Evolutionary conservation across 2,329 filamentous ascomycete species (phyloP).

Genomic region (Phaeoacremonium minimum): DNA sequence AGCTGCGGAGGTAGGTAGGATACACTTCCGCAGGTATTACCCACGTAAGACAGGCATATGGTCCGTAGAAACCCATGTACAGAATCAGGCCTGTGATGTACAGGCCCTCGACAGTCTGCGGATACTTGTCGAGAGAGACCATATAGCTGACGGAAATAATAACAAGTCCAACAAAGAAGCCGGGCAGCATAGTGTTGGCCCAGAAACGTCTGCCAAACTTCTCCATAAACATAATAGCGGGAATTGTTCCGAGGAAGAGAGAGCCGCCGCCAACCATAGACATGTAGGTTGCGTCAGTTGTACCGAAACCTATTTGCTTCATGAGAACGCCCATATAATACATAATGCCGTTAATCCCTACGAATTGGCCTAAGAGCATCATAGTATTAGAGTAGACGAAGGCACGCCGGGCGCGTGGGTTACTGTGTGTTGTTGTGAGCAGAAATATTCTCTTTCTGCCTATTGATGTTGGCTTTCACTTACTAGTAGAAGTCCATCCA

Average conservation of each 20-base stretch:
- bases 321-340: slow-evolving; percentile 69
- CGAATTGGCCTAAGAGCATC: slow-evolving; percentile 67
- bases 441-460: too few species aligned
- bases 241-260: slow-evolving; percentile 63
- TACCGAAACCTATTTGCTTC: slow-evolving; percentile 62
- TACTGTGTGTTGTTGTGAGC: too few species aligned
- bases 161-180: slow-evolving; percentile 66
- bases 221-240: slow-evolving; percentile 68
- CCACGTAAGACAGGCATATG: slow-evolving; percentile 61
- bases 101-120: slow-evolving; percentile 46
- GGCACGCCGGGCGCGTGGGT: slow-evolving; percentile 61
- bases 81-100: slow-evolving; percentile 65
- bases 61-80: slow-evolving; percentile 67
- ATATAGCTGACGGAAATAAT: slow-evolving; percentile 63
- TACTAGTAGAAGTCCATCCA: slow-evolving; percentile 78
- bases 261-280: slow-evolving; percentile 67
- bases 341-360: slow-evolving; percentile 66
- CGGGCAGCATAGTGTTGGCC: slow-evolving; percentile 67
- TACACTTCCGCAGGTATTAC: slow-evolving; percentile 67
- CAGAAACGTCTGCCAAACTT: slow-evolving; percentile 69
- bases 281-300: slow-evolving; percentile 65
- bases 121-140: slow-evolving; percentile 40
- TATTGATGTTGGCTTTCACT: too few species aligned
- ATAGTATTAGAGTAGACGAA: slow-evolving; percentile 66
- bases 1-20: slow-evolving; percentile 66